Evolutionary conservation across 106 monocot genomes (phyloP).

Genomic region (Ottelia alismoides): DNA sequence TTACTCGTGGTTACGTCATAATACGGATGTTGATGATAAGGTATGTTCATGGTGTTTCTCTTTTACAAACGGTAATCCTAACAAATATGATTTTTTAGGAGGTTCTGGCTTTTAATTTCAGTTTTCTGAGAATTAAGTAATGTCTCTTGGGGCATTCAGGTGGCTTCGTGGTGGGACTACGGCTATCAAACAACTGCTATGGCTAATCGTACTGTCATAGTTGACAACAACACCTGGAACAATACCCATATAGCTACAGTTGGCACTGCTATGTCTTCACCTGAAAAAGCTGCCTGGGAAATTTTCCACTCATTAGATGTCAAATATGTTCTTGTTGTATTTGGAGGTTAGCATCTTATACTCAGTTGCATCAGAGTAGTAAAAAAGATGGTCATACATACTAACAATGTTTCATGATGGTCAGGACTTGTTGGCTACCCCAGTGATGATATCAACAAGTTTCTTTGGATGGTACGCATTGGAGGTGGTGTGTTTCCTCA

Average conservation of each 20-base stretch:
- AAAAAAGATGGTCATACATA: too few species aligned
- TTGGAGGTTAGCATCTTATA: conserved; percentile 54
- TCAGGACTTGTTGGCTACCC: conserved; percentile 97
- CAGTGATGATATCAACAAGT: conserved; percentile 99
- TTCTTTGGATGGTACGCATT: conserved; percentile 99
- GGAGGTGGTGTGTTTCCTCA: conserved; percentile 99
- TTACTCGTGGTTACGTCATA: conserved; percentile 90
- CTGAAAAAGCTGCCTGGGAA: conserved; percentile 93
- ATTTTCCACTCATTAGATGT: conserved; percentile 92
- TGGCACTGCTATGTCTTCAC: conserved; percentile 98
- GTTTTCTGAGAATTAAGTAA: too few species aligned
- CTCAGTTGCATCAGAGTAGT: too few species aligned
- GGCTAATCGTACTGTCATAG: conserved; percentile 97
- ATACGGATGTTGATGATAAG: conserved; percentile 97
- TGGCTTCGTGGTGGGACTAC: conserved; percentile 99
- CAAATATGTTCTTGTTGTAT: conserved; percentile 99
- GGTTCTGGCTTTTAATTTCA: too few species aligned
- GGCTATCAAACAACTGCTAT: conserved; percentile 99
- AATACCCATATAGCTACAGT: conserved; percentile 99
- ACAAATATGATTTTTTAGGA: background rate
- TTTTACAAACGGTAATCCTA: background rate
- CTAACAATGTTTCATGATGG: conserved; percentile 7
- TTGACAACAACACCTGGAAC: conserved; percentile 99
- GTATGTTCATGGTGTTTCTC: conserved; percentile 24
- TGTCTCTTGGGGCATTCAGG: too few species aligned